Evolutionary conservation across 805 yeast genomes (phyloP).

Genomic region (Ogataea paradorogensis): DNA sequence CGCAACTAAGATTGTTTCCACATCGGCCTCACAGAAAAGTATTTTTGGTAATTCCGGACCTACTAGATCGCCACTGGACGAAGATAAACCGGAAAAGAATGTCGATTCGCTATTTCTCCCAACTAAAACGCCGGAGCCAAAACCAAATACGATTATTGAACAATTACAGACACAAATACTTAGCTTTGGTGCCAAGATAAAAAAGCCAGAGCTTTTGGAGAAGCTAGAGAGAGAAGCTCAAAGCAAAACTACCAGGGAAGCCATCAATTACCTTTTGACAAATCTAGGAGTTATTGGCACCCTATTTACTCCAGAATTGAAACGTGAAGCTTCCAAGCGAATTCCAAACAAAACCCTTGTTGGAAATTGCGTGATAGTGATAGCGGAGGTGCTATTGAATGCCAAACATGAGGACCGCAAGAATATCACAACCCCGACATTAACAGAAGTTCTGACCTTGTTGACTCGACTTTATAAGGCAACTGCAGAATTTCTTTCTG

Average conservation of each 20-base stretch:
- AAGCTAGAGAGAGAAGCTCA: conserved; percentile 4
- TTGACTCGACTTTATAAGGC: conserved; percentile 60
- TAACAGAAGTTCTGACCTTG: conserved; percentile 57
- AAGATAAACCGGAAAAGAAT: conserved; percentile 8
- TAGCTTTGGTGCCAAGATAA: conserved; percentile 1
- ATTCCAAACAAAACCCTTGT: conserved; percentile 55
- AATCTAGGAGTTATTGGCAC: conserved; percentile 29
- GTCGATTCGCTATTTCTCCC: conserved; percentile 7
- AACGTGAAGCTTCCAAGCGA: conserved; percentile 57
- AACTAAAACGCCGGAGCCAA: conserved; percentile 1
- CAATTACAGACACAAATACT: not conserved
- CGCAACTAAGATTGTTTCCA: not conserved
- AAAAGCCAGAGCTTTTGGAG: conserved; percentile 3
- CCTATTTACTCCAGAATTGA: conserved; percentile 38
- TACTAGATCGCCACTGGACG: conserved; percentile 17
- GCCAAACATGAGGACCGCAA: conserved; percentile 64
- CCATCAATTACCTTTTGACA: conserved; percentile 3
- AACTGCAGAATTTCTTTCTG: conserved; percentile 44
- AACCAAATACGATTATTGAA: conserved; percentile 1
- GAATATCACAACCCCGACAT: conserved; percentile 48
- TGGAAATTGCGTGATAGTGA: conserved; percentile 62
- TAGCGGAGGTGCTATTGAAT: conserved; percentile 55
- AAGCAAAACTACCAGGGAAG: not conserved
- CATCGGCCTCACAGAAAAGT: conserved; percentile 5
- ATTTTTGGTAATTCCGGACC: conserved; percentile 30